Percentiles rank a stretch among this genome's conserved stretches.
Conservation (phyloP, 225 moss, liverwort and hornwort genomes). For the Marchantia paleacea region DNA sequence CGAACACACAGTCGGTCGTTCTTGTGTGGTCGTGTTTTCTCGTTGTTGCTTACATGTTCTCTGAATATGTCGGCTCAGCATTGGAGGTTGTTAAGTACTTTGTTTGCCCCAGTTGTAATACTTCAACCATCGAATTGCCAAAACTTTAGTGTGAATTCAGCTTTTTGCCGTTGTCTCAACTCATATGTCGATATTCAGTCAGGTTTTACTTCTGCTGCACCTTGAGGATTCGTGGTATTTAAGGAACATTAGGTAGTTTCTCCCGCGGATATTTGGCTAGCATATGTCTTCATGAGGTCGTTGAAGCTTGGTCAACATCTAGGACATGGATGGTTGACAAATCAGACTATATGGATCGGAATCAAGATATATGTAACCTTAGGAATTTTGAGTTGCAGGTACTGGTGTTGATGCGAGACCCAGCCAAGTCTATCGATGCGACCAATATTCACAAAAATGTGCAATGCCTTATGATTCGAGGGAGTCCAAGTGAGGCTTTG, state of each 20-base stretch:
- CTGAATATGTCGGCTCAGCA: background rate
- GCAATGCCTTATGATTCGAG: conserved; percentile 53
- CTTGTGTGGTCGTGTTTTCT: background rate
- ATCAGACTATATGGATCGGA: background rate
- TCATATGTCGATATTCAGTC: too few species aligned
- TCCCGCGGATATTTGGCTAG: too few species aligned
- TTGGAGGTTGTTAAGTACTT: background rate
- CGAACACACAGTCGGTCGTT: background rate
- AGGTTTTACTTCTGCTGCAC: too few species aligned
- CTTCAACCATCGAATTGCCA: too few species aligned
- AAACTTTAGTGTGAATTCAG: too few species aligned
- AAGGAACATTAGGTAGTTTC: too few species aligned
- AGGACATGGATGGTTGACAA: too few species aligned
- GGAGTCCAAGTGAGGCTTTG: conserved; percentile 60
- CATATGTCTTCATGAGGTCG: too few species aligned
- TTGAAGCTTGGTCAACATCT: too few species aligned
- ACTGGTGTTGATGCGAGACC: conserved; percentile 55
- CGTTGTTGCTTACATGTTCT: background rate
- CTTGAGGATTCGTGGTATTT: too few species aligned
- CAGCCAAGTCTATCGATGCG: conserved; percentile 40
- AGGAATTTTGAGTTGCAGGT: conserved; percentile 35
- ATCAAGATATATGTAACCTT: background rate
- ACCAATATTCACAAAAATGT: conserved; percentile 49
- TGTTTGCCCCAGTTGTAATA: too few species aligned
- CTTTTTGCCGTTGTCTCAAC: too few species aligned